phyloP scores from a whole-genome alignment of 257 asterid genomes.

The Haberlea rhodopensis region DNA sequence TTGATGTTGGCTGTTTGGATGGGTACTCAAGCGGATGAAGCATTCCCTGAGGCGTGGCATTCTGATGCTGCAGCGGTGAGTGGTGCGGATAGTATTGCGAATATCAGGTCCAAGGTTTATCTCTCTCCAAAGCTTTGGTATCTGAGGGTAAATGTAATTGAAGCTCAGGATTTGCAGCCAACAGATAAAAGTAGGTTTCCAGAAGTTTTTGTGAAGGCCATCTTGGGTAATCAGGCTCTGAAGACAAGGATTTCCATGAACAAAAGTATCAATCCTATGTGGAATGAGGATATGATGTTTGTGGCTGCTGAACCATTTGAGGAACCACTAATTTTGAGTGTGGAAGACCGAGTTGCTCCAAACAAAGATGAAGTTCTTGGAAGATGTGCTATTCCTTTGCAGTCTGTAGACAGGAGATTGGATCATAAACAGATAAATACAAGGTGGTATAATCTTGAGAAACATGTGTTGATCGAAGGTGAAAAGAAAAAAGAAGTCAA shows the following conservation, averaged over 20 bases:
- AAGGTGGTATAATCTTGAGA: constrained; percentile 69
- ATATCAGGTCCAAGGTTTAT: constrained; percentile 60
- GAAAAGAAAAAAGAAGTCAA: constrained; percentile 59
- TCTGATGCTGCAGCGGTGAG: constrained; percentile 63
- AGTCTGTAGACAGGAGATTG: constrained; percentile 51
- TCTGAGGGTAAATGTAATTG: constrained; percentile 64
- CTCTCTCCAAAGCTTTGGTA: constrained; percentile 77
- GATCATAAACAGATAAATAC: constrained; percentile 53
- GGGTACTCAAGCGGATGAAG: constrained; percentile 81
- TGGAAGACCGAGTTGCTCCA: constrained; percentile 68
- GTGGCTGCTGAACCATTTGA: constrained; percentile 81
- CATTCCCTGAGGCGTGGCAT: constrained; percentile 73
- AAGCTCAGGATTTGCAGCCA: constrained; percentile 62
- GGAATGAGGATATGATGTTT: constrained; percentile 84
- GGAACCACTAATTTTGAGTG: constrained; percentile 59
- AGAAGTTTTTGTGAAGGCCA: constrained; percentile 65
- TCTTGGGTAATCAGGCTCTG: constrained; percentile 56
- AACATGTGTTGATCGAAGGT: constrained; percentile 50
- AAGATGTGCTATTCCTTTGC: constrained; percentile 53
- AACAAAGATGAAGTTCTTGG: constrained; percentile 68
- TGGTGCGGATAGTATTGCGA: constrained; percentile 57
- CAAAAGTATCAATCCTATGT: constrained; percentile 59
- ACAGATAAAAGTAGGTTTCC: constrained; percentile 57
- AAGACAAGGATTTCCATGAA: constrained; percentile 56
- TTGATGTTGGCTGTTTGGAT: constrained; percentile 81